Evolutionary conservation across 2,329 filamentous ascomycete species (phyloP), one percentile per base, ranked within the genome.

Genomic region (Xylaria arbuscula): DNA sequence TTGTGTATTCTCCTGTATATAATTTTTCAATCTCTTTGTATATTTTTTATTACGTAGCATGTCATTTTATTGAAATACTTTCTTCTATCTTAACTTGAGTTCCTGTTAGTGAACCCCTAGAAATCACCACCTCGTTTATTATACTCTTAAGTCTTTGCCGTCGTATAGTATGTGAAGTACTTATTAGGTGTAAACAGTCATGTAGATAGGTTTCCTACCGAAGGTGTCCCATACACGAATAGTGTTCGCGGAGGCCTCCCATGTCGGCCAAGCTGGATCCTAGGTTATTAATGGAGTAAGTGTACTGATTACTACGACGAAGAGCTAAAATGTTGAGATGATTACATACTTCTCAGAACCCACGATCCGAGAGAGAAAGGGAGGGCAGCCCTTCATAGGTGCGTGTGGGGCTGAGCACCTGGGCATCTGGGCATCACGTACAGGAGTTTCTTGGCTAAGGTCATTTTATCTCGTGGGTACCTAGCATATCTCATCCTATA

Each of bases 1-100:
- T 56, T 32, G 24, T 28, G 9, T 45, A n/a, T 57, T 57, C 54
- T 57, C 22, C 8, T 57, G 55, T 57, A 57, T 32, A 57, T 57
- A 57, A 40, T 2, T 42, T 42, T 2, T 45, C 17, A 28, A 32
- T 28, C 38, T 32, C 38, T 9, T 54, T 54, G 51, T 54, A 54
- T 54, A 28, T 28, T 28, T 28, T 28, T 3, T 28, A 28, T 50
- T 11, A 50, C 22, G 9, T 50, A 54, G 2, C 17, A 17, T 32
- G 19, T 36, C 11, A 1, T n/a, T 9, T 54, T 36, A 28, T 28
- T 28, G 28, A 28, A 28, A 28, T 28, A 28, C 28, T 28, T 28
- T 28, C 28, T 28, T 28, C 28, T 5, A 28, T 28, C n/a, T n/a
- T n/a, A n/a, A n/a, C n/a, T n/a, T n/a, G n/a, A n/a, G n/a, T n/a